Percentiles rank a stretch among this genome's conserved stretches.
phyloP scores from a whole-genome alignment of 2,329 filamentous ascomycete species.

The Aspergillus aculeatinus region DNA sequence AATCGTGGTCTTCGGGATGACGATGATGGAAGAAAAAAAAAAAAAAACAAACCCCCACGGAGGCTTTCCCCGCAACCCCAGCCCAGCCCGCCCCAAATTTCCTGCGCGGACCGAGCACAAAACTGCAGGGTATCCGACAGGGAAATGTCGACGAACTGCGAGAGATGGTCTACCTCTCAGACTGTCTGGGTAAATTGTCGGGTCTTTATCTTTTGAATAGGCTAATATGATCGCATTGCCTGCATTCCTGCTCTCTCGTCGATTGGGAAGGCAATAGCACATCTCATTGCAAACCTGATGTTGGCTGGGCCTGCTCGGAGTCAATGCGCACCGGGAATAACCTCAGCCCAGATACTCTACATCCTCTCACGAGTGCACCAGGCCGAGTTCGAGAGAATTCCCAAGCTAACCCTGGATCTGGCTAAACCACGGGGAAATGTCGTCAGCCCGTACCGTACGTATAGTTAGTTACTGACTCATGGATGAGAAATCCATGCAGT shows the following conservation, averaged over 20 bases:
- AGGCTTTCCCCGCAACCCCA: constrained; percentile 6
- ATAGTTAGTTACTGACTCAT: not conserved
- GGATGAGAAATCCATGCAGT: not conserved
- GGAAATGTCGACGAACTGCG: not conserved
- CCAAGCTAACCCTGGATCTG: not conserved
- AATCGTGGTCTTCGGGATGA: not conserved
- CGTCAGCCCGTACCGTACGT: not conserved
- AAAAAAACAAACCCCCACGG: not conserved
- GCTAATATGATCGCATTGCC: not conserved
- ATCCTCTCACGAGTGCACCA: not conserved
- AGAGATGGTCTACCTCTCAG: not conserved
- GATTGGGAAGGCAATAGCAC: not conserved
- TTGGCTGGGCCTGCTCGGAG: no score
- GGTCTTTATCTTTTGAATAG: not conserved
- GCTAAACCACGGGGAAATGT: not conserved
- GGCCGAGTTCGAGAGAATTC: not conserved
- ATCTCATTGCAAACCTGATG: not conserved
- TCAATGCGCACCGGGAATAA: not conserved
- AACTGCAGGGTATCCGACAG: not conserved
- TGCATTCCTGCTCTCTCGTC: not conserved
- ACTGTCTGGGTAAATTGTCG: no score
- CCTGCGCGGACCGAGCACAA: not conserved
- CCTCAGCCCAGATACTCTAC: not conserved
- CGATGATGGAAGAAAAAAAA: not conserved
- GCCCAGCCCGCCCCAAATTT: not conserved